A percentile compares a stretch with the other conserved stretches of the same genome.
Evolutionary conservation across 331 rosid species (phyloP).

Genomic region (Rhamnella rubrinervis): DNA sequence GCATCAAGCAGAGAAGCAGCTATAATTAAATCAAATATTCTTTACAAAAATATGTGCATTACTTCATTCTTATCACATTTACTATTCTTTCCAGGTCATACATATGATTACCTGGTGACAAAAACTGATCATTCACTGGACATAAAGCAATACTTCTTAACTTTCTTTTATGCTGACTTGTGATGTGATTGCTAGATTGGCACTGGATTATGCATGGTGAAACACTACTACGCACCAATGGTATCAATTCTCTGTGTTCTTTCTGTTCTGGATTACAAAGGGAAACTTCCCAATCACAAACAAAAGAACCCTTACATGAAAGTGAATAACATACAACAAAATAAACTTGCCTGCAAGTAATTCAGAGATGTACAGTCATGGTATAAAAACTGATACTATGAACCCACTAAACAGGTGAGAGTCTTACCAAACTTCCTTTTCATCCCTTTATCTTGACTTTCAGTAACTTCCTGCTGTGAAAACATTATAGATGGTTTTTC

Average conservation of each 20-base stretch:
- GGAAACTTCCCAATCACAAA: conserved; percentile 8
- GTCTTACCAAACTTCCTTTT: conserved; percentile 77
- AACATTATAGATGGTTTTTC: conserved; percentile 39
- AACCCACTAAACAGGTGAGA: conserved; percentile 25
- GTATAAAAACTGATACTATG: conserved; percentile 22
- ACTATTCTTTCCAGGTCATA: neutral
- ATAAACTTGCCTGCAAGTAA: conserved; percentile 13
- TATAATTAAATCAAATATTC: neutral
- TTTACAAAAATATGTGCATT: neutral
- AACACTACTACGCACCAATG: conserved; percentile 50
- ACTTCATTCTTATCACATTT: neutral
- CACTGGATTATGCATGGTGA: conserved; percentile 47
- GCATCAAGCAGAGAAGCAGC: neutral
- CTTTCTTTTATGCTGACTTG: conserved; percentile 97
- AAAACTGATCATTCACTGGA: conserved; percentile 89
- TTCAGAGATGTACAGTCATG: conserved; percentile 19
- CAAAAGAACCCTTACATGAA: neutral
- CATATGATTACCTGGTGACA: conserved; percentile 76
- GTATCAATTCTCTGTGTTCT: conserved; percentile 87
- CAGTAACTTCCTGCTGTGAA: conserved; percentile 43
- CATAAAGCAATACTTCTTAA: conserved; percentile 74
- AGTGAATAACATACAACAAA: neutral
- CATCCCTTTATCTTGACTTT: conserved; percentile 56
- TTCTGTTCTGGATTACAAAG: conserved; percentile 63
- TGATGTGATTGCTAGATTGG: conserved; percentile 62